Conservation (phyloP, 331 rosid genomes). For the Acacia concinna region DNA sequence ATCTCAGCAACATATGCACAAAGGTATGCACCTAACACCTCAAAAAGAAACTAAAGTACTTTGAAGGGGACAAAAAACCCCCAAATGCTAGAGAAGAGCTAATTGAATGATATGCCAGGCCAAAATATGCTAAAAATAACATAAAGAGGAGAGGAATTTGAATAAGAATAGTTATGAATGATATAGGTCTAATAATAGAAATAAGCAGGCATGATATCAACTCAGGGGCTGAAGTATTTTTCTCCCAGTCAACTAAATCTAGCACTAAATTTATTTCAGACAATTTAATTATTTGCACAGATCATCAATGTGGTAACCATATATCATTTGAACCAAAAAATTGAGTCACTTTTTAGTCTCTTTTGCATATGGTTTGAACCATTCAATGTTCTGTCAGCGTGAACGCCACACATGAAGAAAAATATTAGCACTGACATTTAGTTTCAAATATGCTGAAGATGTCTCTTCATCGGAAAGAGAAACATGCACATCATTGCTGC, state of each 20-base stretch:
- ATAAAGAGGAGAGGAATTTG: background rate
- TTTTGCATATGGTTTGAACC: constrained; percentile 1
- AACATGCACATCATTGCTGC: constrained; percentile 45
- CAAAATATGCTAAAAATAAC: constrained; percentile 1
- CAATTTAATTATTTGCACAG: constrained; percentile 16
- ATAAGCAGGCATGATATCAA: background rate
- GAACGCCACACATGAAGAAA: constrained; percentile 23
- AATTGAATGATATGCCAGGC: background rate
- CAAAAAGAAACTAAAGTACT: background rate
- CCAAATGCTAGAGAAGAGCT: background rate
- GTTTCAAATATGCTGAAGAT: constrained; percentile 53
- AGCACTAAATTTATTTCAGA: constrained; percentile 21
- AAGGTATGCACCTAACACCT: constrained; percentile 13
- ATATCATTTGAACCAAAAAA: background rate
- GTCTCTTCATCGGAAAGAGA: constrained; percentile 55
- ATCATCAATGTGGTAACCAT: background rate
- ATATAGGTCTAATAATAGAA: background rate
- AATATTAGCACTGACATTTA: constrained; percentile 54
- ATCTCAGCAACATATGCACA: background rate
- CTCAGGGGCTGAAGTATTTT: constrained; percentile 2
- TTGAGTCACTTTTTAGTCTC: background rate
- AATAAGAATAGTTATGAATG: background rate
- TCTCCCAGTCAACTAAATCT: constrained; percentile 20
- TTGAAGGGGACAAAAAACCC: background rate
- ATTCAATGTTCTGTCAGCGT: background rate